Percentiles rank a stretch among this genome's conserved stretches.
Evolutionary conservation across 1,139 yeast species (phyloP).

Genomic region (Debaryomyces robertsiae): DNA sequence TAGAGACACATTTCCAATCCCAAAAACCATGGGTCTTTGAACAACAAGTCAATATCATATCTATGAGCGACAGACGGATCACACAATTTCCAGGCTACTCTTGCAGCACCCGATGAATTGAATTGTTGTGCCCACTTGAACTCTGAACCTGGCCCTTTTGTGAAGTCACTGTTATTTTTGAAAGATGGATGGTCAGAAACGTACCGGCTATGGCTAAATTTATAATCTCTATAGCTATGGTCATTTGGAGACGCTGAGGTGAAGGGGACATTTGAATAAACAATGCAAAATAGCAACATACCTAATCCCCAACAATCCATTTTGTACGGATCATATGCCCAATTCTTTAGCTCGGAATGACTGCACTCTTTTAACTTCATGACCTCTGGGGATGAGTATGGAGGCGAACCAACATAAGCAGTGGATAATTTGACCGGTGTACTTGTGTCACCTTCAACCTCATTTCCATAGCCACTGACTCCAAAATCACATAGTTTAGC

Average conservation of each 20-base stretch:
- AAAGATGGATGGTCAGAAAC: slow-evolving; percentile 54
- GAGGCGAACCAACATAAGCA: slow-evolving; percentile 74
- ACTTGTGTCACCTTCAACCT: slow-evolving; percentile 52
- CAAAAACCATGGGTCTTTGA: slow-evolving; percentile 67
- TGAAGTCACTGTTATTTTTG: slow-evolving; percentile 46
- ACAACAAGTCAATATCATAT: slow-evolving; percentile 55
- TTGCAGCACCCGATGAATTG: slow-evolving; percentile 58
- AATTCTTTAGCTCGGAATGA: slow-evolving; percentile 37
- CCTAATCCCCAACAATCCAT: slow-evolving; percentile 80
- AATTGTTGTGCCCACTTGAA: slow-evolving; percentile 65
- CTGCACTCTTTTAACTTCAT: slow-evolving; percentile 52
- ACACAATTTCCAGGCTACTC: slow-evolving; percentile 76
- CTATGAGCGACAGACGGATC: slow-evolving; percentile 61
- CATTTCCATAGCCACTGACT: slow-evolving; percentile 66
- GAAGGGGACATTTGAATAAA: slow-evolving; percentile 65
- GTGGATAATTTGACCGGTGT: slow-evolving; percentile 49
- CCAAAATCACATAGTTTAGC: slow-evolving; percentile 80
- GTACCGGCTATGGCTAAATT: slow-evolving; percentile 53
- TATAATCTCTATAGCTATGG: slow-evolving; percentile 59
- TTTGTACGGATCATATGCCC: slow-evolving; percentile 63
- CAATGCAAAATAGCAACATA: slow-evolving; percentile 60
- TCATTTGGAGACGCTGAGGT: slow-evolving; percentile 53
- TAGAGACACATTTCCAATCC: slow-evolving; percentile 61
- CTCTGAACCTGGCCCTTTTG: slow-evolving; percentile 67
- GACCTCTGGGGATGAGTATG: slow-evolving; percentile 79